These are phyloP conservation scores for Intubia oerlemansii DNA, from an alignment of 2,329 filamentous ascomycete genomes.

Conservation along the genomic window DNA sequence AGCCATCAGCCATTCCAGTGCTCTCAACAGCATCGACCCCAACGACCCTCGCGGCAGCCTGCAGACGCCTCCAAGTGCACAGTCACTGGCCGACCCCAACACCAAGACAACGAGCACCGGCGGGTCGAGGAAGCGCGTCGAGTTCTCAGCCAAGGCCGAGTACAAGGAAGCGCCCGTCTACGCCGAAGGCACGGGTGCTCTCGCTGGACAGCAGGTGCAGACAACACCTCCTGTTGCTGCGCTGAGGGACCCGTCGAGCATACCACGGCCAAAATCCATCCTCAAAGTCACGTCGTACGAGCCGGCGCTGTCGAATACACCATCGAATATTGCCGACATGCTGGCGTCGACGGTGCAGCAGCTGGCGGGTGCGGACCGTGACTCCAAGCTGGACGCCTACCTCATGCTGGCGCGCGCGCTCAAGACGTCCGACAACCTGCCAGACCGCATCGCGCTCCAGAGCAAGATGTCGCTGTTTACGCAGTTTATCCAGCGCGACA, in stretches of 20 bases:
- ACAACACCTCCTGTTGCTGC: slow-evolving; percentile 14
- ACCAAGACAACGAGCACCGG: slow-evolving; percentile 12
- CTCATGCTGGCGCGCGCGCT: slow-evolving; percentile 55
- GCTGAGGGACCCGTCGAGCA: slow-evolving; percentile 12
- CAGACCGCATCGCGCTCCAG: slow-evolving; percentile 49
- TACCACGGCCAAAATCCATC: slow-evolving; percentile 40
- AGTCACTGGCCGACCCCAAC: slow-evolving; percentile 18
- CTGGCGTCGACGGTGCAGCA: slow-evolving; percentile 68
- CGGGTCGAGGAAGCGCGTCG: slow-evolving; percentile 32
- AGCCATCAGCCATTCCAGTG: too few relatives aligned
- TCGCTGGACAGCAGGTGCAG: background rate
- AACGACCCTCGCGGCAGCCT: slow-evolving; percentile 19
- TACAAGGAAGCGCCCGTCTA: slow-evolving; percentile 32
- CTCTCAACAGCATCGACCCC: slow-evolving; percentile 13
- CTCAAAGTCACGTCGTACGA: slow-evolving; percentile 42
- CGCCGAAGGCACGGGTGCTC: slow-evolving; percentile 1
- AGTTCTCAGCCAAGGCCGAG: slow-evolving; percentile 33
- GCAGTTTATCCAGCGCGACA: slow-evolving; percentile 68
- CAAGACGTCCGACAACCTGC: slow-evolving; percentile 63
- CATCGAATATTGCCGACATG: slow-evolving; percentile 51
- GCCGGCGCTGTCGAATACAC: slow-evolving; percentile 15
- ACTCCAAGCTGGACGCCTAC: slow-evolving; percentile 68
- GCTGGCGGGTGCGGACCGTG: slow-evolving; percentile 51
- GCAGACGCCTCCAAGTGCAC: slow-evolving; percentile 30
- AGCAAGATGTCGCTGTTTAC: slow-evolving; percentile 58